Evolutionary conservation across 768 basidiomycete genomes (phyloP).

Genomic region (Amanita brunnescens): DNA sequence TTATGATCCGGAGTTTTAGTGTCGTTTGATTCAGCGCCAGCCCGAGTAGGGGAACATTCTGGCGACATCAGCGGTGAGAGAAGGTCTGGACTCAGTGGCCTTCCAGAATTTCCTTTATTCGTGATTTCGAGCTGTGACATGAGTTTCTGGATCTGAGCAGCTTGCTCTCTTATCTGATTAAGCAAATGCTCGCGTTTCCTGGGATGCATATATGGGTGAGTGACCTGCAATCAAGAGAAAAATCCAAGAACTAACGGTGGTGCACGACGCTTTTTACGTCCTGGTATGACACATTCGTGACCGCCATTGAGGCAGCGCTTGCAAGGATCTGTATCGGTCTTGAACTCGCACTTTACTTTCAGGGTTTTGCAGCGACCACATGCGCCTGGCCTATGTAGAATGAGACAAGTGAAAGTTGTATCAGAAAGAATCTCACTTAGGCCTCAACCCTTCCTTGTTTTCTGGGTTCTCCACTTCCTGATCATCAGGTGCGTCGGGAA

Average conservation of each 20-base stretch:
- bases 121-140: constrained; percentile 58
- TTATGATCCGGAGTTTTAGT: constrained; percentile 10
- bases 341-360: constrained; percentile 74
- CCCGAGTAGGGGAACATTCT: constrained; percentile 5
- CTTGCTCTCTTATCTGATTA: constrained; percentile 67
- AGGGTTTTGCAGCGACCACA: constrained; percentile 62
- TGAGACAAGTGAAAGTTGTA: neutral
- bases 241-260: constrained; percentile 51
- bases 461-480: constrained; percentile 25
- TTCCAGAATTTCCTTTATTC: constrained; percentile 18
- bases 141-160: constrained; percentile 59
- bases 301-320: constrained; percentile 64
- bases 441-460: constrained; percentile 29
- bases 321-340: constrained; percentile 62
- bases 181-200: constrained; percentile 80
- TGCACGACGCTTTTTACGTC: constrained; percentile 70
- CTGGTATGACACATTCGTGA: constrained; percentile 73
- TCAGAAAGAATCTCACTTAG: constrained; percentile 30
- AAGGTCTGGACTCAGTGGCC: constrained; percentile 10
- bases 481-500: constrained; percentile 28
- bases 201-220: constrained; percentile 7
- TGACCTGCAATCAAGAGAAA: neutral
- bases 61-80: constrained; percentile 14
- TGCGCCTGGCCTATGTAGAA: constrained; percentile 38
- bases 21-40: neutral